Conservation (phyloP, 2,329 filamentous ascomycete species). For the Geosmithia morbida region DNA sequence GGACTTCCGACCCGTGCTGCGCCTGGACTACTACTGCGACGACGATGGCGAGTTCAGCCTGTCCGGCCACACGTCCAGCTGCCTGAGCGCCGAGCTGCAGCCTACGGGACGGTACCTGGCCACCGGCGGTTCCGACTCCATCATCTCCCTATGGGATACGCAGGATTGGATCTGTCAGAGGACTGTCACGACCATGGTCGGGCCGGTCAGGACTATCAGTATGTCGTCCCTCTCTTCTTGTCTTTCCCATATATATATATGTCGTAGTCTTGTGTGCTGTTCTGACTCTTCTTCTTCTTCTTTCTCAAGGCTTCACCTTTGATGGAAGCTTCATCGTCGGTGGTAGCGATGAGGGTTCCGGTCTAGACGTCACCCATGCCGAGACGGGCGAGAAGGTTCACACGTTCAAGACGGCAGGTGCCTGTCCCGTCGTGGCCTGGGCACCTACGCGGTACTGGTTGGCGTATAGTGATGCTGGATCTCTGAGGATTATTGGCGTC, state of each 20-base stretch:
- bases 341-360: conserved; percentile 56
- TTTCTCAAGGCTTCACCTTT: conserved; percentile 68
- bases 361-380: conserved; percentile 55
- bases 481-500: conserved; percentile 53
- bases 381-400: conserved; percentile 63
- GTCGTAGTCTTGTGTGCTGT: background rate
- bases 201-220: conserved; percentile 56
- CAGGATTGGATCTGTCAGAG: conserved; percentile 62
- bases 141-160: conserved; percentile 68
- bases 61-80: conserved; percentile 60
- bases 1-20: conserved; percentile 39
- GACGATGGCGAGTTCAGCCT: conserved; percentile 40
- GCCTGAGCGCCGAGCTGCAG: conserved; percentile 53
- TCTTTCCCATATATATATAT: background rate
- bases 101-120: conserved; percentile 59
- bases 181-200: conserved; percentile 54
- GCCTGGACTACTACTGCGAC: conserved; percentile 26
- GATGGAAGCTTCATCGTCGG: conserved; percentile 63
- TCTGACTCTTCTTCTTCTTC: no score
- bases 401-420: conserved; percentile 52
- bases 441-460: conserved; percentile 61
- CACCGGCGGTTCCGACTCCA: conserved; percentile 60
- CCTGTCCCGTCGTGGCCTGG: conserved; percentile 58
- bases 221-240: conserved; percentile 11
- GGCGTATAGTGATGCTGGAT: conserved; percentile 57